Evolutionary conservation across 129 eudicot species (phyloP).

Genomic region (Dittrichia graveolens): DNA sequence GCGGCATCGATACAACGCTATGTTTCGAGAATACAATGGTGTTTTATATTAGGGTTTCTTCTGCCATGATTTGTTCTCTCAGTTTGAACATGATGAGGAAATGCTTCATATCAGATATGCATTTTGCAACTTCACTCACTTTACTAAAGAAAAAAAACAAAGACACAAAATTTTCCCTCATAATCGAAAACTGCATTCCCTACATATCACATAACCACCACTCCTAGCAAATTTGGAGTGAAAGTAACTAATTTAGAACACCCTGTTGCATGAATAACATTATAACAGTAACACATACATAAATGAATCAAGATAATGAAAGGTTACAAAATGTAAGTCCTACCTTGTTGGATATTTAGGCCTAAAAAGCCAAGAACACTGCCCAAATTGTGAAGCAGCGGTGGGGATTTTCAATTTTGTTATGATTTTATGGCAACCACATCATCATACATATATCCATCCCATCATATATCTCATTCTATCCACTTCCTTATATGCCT

Average conservation of each 20-base stretch:
- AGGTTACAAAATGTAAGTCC: not conserved
- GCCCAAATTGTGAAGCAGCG: slow-evolving; percentile 36
- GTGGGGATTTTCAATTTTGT: slow-evolving; percentile 17
- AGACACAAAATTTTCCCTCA: not conserved
- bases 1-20: not conserved
- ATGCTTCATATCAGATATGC: slow-evolving; percentile 3
- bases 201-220: slow-evolving; percentile 23
- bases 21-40: not conserved
- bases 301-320: not conserved
- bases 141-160: not conserved
- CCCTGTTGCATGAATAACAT: slow-evolving; percentile 9
- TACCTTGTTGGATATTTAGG: slow-evolving; percentile 41
- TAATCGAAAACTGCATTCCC: slow-evolving; percentile 12
- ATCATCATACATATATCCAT: slow-evolving; percentile 29
- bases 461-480: slow-evolving; percentile 27
- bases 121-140: slow-evolving; percentile 3
- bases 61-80: slow-evolving; percentile 7
- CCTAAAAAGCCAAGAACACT: slow-evolving; percentile 14
- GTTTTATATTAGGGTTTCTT: slow-evolving; percentile 12
- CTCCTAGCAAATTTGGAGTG: slow-evolving; percentile 6
- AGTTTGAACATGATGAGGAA: not conserved
- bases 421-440: slow-evolving; percentile 42
- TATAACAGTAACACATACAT: not conserved
- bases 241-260: slow-evolving; percentile 1
- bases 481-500: slow-evolving; percentile 46